Evolutionary conservation across 768 basidiomycete species (phyloP), one percentile per base, ranked within the genome.

Genomic region (Pisolithus albus): DNA sequence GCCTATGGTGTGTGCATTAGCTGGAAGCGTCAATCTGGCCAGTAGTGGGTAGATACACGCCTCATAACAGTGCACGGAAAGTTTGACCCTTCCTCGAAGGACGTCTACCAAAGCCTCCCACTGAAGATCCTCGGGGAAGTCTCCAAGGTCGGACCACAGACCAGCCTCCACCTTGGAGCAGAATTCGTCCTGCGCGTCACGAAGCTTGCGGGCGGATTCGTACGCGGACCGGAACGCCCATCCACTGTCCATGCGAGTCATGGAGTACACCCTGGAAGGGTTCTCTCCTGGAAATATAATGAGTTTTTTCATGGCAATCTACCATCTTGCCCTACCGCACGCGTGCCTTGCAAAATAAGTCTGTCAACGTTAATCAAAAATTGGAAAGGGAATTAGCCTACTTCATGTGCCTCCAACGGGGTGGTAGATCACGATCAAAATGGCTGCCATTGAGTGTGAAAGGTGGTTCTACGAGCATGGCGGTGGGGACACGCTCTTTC

Each of bases 221-320:
- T 92, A 92, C 8, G 90, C 91, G n/a, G 79, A 73, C 44, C 92
- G 82, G 63, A 88, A 78, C 9, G 83, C 74, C 83, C 87, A 93
- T 55, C 81, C 76, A 0, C 79, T 74, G 59, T 95, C 92, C 82
- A 92, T 86, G 15, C 91, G 80, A 28, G 70, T 78, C 26, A 64
- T 56, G 18, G 78, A 77, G 54, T 82, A 77, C 5, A 52, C 56
- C 8, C 65, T 65, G 7, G 62, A 64, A 7, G 66, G 67, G 48
- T 70, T 71, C 55, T 70, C 69, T 13, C 69, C 67, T 59, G 44
- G 24, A 10, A 6, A 21, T n/a, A 6, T 3, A 39, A 19, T 48
- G 23, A 30, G 38, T 49, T 9, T 32, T 28, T 46, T 5, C 13
- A 7, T 24, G 45, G 26, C 15, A 15, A 16, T 30, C 9, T 18